Percentiles rank a stretch among this genome's conserved stretches.
Conservation (phyloP, 2,329 filamentous ascomycete species). For the Akanthomyces uredinophilus region DNA sequence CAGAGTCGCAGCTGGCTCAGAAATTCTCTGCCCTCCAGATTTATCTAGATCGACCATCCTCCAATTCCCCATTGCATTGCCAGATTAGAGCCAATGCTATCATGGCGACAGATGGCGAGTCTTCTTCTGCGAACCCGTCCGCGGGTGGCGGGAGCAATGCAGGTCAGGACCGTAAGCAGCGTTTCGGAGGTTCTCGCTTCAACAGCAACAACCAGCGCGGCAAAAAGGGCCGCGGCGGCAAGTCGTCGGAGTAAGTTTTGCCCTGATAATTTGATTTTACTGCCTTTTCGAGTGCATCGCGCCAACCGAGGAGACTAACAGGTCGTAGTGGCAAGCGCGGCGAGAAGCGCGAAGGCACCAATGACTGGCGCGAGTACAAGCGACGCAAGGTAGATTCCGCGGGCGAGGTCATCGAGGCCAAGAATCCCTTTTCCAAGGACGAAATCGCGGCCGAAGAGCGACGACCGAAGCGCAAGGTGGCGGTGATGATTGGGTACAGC, state of each 20-base stretch:
- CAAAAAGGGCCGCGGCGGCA: slow-evolving; percentile 3
- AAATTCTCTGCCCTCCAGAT: slow-evolving; percentile 9
- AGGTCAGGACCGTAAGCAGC: slow-evolving; percentile 10
- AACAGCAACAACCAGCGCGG: slow-evolving; percentile 9
- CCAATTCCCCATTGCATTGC: not conserved
- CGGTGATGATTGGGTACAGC: slow-evolving; percentile 90
- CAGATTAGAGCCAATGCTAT: slow-evolving; percentile 8
- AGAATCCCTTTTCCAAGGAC: slow-evolving; percentile 57
- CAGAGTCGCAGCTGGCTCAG: not conserved
- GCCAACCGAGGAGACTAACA: slow-evolving; percentile 13
- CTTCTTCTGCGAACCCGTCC: slow-evolving; percentile 10
- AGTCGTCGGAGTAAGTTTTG: slow-evolving; percentile 8
- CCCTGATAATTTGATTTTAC: not conserved
- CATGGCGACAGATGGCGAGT: slow-evolving; percentile 14
- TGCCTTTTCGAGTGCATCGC: not conserved
- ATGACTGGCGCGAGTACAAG: slow-evolving; percentile 38
- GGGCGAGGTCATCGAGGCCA: slow-evolving; percentile 28
- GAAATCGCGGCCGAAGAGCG: slow-evolving; percentile 85
- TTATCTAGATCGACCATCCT: not conserved
- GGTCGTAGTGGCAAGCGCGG: slow-evolving; percentile 6
- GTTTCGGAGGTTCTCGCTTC: slow-evolving; percentile 5
- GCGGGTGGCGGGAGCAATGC: not conserved
- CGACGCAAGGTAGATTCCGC: slow-evolving; percentile 36
- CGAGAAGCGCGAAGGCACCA: slow-evolving; percentile 36
- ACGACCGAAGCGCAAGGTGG: slow-evolving; percentile 91